Conservation (phyloP, 2,329 filamentous ascomycete species). For the Aspergillus calidoustus region DNA sequence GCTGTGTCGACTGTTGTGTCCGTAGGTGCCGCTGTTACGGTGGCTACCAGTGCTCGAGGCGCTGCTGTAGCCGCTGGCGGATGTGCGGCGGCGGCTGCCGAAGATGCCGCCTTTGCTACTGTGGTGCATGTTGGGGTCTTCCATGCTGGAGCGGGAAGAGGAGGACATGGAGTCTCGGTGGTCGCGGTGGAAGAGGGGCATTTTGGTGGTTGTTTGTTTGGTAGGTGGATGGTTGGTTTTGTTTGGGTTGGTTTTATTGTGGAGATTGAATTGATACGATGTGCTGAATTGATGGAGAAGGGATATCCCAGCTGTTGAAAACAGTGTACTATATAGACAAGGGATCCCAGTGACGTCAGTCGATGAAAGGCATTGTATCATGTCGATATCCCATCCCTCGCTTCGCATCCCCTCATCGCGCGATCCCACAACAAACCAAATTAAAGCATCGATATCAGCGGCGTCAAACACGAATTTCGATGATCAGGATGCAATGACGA, state of each 20-base stretch:
- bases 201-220: conserved; percentile 10
- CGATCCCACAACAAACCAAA: not conserved
- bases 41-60: not conserved
- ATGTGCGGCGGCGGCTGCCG: conserved; percentile 42
- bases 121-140: conserved; percentile 19
- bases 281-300: not conserved
- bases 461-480: not conserved
- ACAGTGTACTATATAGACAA: conserved; percentile 6
- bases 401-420: not conserved
- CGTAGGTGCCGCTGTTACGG: not conserved
- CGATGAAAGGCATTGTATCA: not conserved
- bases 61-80: conserved; percentile 21
- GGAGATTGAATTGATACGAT: not conserved
- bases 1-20: not conserved
- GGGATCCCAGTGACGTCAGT: not conserved
- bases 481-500: not conserved
- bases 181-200: conserved; percentile 32
- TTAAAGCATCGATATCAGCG: not conserved
- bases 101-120: conserved; percentile 35
- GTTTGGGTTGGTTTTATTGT: not conserved
- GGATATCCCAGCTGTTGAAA: not conserved
- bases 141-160: conserved; percentile 26
- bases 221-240: not conserved
- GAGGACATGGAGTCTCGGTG: conserved; percentile 31
- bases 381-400: not conserved